Base-by-base conservation (phyloP, 2,329 filamentous ascomycete genomes). In the Bipolaris sorokiniana region DNA sequence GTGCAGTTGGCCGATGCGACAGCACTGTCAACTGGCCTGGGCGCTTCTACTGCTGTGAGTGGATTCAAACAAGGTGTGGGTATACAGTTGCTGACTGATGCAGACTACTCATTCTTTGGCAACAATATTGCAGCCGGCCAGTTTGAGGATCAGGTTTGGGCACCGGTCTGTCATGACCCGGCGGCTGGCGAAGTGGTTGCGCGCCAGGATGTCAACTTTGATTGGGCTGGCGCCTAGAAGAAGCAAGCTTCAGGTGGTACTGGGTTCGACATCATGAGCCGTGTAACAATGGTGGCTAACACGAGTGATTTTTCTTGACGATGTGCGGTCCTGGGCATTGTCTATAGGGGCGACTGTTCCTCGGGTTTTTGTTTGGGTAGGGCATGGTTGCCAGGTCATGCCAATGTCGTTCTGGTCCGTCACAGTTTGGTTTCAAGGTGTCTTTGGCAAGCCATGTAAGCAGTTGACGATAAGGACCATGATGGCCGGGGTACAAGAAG, bases 41-140 rank as follows among this genome's bases (percentile, higher is more conserved):
- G n/a, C 74, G 74, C 51, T 61, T 76, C 56, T 74, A 71, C 60
- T 76, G 74, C 71, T 74, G 74, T 75, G 54, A 66, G 74, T 66
- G 15, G 7, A 16, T 6, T 15, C 1, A 7, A n/a, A 3, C 10
- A 22, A n/a, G 2, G 3, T 10, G 2, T n/a, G 10, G 9, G 16
- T 1, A 18, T 3, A 9, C 16, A 5, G 23, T 34, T 40, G 45
- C 61, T 71, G 38, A 74, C 45, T 7, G 1, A 5, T 2, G 11
- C 41, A 76, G 73, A 73, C 63, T 76, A 76, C 57, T 67, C 70
- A 22, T 65, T 51, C 45, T 62, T 57, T 38, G 73, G 73, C 61
- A 76, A 76, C 65, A 72, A 74, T 37, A 58, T 75, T 54, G 67
- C 66, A 28, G 48, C 53, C 7, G 70, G 68, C 33, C 62, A 69